Conservation (phyloP, 495 filamentous ascomycete species). For the Aspergillus leporis region DNA sequence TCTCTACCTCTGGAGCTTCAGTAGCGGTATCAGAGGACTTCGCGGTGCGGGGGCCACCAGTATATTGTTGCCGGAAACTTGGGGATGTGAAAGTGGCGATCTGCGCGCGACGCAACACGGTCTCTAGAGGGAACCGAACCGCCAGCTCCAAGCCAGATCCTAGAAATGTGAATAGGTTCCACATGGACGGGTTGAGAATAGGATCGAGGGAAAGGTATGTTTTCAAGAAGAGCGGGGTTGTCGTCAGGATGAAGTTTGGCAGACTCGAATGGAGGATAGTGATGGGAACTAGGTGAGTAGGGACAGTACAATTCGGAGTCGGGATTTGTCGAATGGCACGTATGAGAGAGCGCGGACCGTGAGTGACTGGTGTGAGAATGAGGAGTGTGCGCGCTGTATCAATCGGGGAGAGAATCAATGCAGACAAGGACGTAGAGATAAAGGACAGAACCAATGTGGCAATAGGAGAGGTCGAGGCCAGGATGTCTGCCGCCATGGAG, state of each 20-base stretch:
- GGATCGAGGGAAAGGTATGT: constrained; percentile 78
- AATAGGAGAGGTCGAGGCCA: constrained; percentile 72
- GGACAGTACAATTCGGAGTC: constrained; percentile 65
- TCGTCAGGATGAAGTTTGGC: constrained; percentile 74
- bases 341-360: constrained; percentile 70
- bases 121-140: constrained; percentile 85
- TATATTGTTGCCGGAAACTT: constrained; percentile 54
- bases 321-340: constrained; percentile 74
- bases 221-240: constrained; percentile 79
- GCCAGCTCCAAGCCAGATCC: constrained; percentile 76
- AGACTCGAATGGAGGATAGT: constrained; percentile 85
- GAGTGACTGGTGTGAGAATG: constrained; percentile 75
- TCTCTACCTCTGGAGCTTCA: constrained; percentile 57
- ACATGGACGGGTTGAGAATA: constrained; percentile 74
- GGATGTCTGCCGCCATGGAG: constrained; percentile 55
- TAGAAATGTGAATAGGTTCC: constrained; percentile 75
- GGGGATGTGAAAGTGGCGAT: constrained; percentile 60
- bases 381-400: constrained; percentile 88
- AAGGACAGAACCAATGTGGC: constrained; percentile 77
- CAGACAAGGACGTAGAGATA: constrained; percentile 76
- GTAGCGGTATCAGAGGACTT: constrained; percentile 36
- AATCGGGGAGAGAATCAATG: constrained; percentile 77
- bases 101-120: constrained; percentile 85
- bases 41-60: constrained; percentile 37
- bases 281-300: constrained; percentile 67